These are phyloP conservation scores for Pisolithus albus DNA, from an alignment of 768 basidiomycete genomes.

Conservation along the genomic window DNA sequence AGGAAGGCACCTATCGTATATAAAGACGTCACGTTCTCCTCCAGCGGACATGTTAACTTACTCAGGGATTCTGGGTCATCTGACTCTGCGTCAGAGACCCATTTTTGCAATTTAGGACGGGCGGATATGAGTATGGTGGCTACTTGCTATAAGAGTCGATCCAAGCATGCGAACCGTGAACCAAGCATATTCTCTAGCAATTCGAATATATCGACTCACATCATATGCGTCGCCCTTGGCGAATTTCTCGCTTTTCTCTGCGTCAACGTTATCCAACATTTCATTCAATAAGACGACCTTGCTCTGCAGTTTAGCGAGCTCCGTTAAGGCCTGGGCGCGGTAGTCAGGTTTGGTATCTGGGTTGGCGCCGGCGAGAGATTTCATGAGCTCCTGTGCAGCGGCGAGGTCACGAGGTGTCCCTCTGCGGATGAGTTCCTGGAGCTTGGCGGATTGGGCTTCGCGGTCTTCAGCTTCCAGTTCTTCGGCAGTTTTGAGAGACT, in stretches of 20 bases:
- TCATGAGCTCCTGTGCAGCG: constrained; percentile 97
- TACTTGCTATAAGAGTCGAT: constrained; percentile 60
- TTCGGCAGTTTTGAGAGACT: constrained; percentile 92
- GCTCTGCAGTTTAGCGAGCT: constrained; percentile 90
- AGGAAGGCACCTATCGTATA: constrained; percentile 72
- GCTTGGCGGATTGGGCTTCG: constrained; percentile 89
- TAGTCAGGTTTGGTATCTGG: constrained; percentile 95
- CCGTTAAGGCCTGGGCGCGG: constrained; percentile 78
- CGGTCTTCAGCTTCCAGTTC: constrained; percentile 96
- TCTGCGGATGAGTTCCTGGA: constrained; percentile 95
- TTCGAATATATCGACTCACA: constrained; percentile 36
- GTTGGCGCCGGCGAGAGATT: constrained; percentile 87
- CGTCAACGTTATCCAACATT: constrained; percentile 89
- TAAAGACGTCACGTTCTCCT: neutral
- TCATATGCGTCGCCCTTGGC: constrained; percentile 91
- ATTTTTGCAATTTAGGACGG: constrained; percentile 93
- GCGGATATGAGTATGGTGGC: constrained; percentile 73
- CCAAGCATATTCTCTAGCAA: no score
- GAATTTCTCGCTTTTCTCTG: constrained; percentile 64
- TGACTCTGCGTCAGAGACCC: constrained; percentile 90
- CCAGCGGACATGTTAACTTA: constrained; percentile 28
- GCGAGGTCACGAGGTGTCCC: constrained; percentile 94
- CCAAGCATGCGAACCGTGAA: no score
- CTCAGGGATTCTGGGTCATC: constrained; percentile 88
- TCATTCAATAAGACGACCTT: constrained; percentile 96